These are phyloP conservation scores for Kandelia obovata DNA, from an alignment of 345 rosid species.

Conservation along the genomic window DNA sequence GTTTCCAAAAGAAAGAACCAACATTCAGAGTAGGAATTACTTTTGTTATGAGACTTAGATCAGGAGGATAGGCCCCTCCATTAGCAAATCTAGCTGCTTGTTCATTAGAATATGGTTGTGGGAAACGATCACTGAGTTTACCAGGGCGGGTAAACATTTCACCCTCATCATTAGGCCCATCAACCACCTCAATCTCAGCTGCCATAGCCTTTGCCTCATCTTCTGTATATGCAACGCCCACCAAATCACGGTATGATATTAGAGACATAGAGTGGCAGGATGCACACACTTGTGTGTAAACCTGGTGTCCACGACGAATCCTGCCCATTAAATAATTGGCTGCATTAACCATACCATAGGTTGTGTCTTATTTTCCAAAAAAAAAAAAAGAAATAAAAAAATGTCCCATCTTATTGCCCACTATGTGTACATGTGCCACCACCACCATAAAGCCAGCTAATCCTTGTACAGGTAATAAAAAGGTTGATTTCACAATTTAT, in stretches of 20 bases:
- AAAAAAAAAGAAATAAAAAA: slow-evolving; percentile 6
- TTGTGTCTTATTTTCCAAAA: background rate
- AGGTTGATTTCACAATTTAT: too few relatives aligned
- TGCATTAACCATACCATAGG: background rate
- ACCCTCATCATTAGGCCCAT: slow-evolving; percentile 99
- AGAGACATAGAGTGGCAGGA: slow-evolving; percentile 99
- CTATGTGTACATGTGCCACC: background rate
- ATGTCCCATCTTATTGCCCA: background rate
- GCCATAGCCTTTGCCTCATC: slow-evolving; percentile 99
- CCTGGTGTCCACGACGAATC: slow-evolving; percentile 99
- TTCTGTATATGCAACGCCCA: slow-evolving; percentile 97
- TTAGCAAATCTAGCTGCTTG: slow-evolving; percentile 98
- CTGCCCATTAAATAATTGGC: slow-evolving; percentile 42
- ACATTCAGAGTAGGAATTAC: slow-evolving; percentile 37
- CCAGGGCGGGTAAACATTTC: slow-evolving; percentile 99
- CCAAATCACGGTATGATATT: slow-evolving; percentile 86
- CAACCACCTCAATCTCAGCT: slow-evolving; percentile 95
- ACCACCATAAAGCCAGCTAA: background rate
- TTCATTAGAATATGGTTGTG: slow-evolving; percentile 89
- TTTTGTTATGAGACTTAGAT: slow-evolving; percentile 96
- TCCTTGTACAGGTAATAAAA: too few relatives aligned
- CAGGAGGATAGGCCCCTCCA: slow-evolving; percentile 99
- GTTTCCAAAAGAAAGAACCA: slow-evolving; percentile 11
- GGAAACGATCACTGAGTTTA: slow-evolving; percentile 94
- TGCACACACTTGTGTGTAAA: slow-evolving; percentile 95